These are phyloP conservation scores for Ascoidea tarda DNA, from an alignment of 805 yeast species.

Conservation along the genomic window DNA sequence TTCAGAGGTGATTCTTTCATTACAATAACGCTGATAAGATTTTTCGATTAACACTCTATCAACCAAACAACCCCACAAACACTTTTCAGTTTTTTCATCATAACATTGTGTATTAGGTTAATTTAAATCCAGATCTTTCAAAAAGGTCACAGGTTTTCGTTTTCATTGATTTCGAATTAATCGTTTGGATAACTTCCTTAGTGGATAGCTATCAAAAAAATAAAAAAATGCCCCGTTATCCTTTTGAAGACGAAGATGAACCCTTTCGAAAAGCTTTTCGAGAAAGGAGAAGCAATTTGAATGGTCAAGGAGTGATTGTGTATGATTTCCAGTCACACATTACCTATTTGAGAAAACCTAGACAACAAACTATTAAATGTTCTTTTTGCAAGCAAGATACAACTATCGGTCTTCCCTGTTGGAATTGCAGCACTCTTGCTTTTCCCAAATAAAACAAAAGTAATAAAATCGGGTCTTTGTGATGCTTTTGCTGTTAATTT, in stretches of 20 bases:
- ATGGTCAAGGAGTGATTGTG: background rate
- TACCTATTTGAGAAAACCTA: background rate
- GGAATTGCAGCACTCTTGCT: background rate
- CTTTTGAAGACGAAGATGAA: background rate
- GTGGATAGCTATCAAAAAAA: too few species aligned
- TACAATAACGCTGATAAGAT: too few species aligned
- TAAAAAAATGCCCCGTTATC: too few species aligned
- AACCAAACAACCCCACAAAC: too few species aligned
- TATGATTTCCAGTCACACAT: background rate
- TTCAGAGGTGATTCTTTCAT: too few species aligned
- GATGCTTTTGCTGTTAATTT: background rate
- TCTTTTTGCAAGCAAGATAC: background rate
- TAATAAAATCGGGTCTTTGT: background rate
- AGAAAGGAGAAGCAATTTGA: background rate
- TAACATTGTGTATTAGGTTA: too few species aligned
- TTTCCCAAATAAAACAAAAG: background rate
- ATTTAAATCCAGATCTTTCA: too few species aligned
- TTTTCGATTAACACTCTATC: too few species aligned
- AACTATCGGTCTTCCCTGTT: background rate
- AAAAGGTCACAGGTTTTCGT: too few species aligned
- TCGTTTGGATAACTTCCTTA: too few species aligned
- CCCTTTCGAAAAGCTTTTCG: background rate
- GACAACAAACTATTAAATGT: background rate
- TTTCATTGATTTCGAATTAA: too few species aligned
- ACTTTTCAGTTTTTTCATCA: too few species aligned